Evolutionary conservation across 768 basidiomycete species (phyloP), one percentile per base, ranked within the genome.

Genomic region (Lentinus brumalis): DNA sequence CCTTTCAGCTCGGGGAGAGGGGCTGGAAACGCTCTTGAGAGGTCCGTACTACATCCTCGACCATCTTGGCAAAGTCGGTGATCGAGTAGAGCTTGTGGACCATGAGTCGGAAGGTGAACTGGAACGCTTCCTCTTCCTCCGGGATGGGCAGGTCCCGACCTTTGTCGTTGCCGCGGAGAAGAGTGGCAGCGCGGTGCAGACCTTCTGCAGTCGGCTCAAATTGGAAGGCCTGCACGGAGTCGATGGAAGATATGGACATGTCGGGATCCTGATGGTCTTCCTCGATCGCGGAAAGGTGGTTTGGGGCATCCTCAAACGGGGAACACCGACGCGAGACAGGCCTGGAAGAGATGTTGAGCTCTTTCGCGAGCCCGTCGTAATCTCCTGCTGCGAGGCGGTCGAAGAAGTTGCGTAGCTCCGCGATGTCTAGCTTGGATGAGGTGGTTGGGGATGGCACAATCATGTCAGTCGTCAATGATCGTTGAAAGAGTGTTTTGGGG

Each of bases 61-160:
- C 63, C 63, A 65, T 65, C 42, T 76, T 75, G 1, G 74, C 77
- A 84, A 86, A 88, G 56, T 86, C 85, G 21, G 83, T 82, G 55
- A 82, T 50, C 26, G 81, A 77, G 71, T 88, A 88, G 11, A 88
- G 75, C 69, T 85, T 83, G 74, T 88, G 84, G 58, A 87, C 70
- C 85, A 86, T 88, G 66, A 84, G 76, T 66, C 81, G 83, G 77
- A 88, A 88, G 38, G 83, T 87, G 73, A 88, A 88, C 16, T 62
- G 41, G 50, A 59, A 60, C 46, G 59, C 60, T 29, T 61, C 60
- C 16, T 67, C 60, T 18, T 61, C 56, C 38, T 49, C 57, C 18
- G 38, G 32, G 31, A 40, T 44, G 18, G 29, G 42, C 41, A 11
- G 10, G n/a, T 49, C 16, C 12, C 35, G 21, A 16, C 16, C 53